Evolutionary conservation across 192 early-diverging fungal species (phyloP), one percentile per base, ranked within the genome.

Genomic region (Spizellomyces punctatus): DNA sequence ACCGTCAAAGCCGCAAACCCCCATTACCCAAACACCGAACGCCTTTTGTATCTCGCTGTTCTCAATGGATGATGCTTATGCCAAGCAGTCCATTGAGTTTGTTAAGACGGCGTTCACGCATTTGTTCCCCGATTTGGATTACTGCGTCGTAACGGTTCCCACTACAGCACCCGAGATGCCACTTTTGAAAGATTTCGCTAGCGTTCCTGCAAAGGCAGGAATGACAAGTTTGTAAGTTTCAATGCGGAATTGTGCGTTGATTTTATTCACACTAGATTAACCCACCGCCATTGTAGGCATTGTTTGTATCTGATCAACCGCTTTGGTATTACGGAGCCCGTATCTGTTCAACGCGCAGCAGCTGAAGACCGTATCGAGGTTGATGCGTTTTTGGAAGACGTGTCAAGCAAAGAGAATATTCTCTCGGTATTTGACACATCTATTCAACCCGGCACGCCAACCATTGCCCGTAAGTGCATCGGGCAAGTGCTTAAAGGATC

Each of bases 61-160:
- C 47, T 84, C 74, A 69, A 82, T 87, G 21, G 82, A 81, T 17
- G 66, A 77, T n/a, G 54, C 41, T 17, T 84, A 84, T 57, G 68
- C 76, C 12, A 64, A 65, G n/a, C 79, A 84, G 45, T 69, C 78
- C 42, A 69, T 71, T 57, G 77, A 86, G 64, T 76, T 87, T 63
- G 60, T 81, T n/a, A 41, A 62, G 22, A 19, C 50, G 12, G 50
- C 50, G 14, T 54, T 54, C 50, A 19, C 17, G 12, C 50, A 54
- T 54, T 54, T 76, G 22, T 86, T 76, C 63, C 74, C 77, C 1
- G 86, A 82, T 10, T 41, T 74, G 19, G 84, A 87, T 54, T 87
- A 81, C 45, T 87, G 86, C 54, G 80, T 79, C 8, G 66, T 87
- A 2, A 82, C 80, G 6, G 63, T 83, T n/a, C 73, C 84, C 4